These are phyloP conservation scores for Guyanaporus albipodus DNA, from an alignment of 768 basidiomycete species.

Conservation along the genomic window DNA sequence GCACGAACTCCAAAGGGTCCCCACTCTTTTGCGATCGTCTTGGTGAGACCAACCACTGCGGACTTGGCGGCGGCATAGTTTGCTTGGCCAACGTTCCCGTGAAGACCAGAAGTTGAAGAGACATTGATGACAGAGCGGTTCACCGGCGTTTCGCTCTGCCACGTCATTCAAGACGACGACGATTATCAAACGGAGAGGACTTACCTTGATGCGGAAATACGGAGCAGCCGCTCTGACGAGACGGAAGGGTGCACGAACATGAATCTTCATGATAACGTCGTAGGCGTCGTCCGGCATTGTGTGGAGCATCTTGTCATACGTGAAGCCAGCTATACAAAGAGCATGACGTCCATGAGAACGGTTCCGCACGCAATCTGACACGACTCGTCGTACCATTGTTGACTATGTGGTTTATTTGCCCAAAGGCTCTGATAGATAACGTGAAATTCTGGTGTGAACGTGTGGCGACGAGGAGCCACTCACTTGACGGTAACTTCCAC, in stretches of 20 bases:
- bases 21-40: conserved; percentile 89
- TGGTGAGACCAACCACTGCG: conserved; percentile 74
- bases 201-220: conserved; percentile 73
- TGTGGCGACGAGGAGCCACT: conserved; percentile 23
- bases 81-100: conserved; percentile 83
- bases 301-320: conserved; percentile 85
- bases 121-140: conserved; percentile 80
- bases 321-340: conserved; percentile 55
- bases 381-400: conserved; percentile 56
- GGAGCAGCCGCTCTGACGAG: conserved; percentile 82
- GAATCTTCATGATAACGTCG: conserved; percentile 79
- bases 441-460: too few relatives aligned
- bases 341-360: not conserved
- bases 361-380: too few relatives aligned
- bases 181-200: not conserved
- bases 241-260: conserved; percentile 83
- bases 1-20: conserved; percentile 77
- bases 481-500: conserved; percentile 73
- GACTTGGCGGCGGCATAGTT: conserved; percentile 82
- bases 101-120: conserved; percentile 77
- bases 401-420: conserved; percentile 83
- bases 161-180: not conserved
- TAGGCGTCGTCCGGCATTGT: conserved; percentile 80
- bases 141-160: conserved; percentile 50
- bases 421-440: conserved; percentile 54